These are phyloP conservation scores for Yamadazyma atlantica DNA, from an alignment of 1,139 yeast genomes.

Conservation along the genomic window DNA sequence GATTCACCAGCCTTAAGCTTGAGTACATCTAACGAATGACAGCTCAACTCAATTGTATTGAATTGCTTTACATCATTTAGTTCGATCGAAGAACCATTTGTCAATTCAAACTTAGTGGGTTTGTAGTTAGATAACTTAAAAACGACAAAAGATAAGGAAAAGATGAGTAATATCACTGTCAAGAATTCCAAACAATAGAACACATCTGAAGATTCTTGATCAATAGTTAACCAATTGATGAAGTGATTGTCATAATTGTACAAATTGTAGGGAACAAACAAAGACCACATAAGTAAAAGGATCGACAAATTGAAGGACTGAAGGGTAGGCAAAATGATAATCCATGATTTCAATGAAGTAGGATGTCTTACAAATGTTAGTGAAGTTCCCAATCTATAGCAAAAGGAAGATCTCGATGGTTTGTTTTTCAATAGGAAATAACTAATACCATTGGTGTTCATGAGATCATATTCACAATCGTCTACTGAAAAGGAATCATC, in stretches of 20 bases:
- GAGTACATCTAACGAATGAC: constrained; percentile 62
- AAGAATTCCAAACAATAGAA: constrained; percentile 34
- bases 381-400: constrained; percentile 33
- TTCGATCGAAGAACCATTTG: constrained; percentile 14
- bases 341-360: constrained; percentile 18
- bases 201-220: constrained; percentile 13
- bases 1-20: constrained; percentile 55
- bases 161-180: constrained; percentile 26
- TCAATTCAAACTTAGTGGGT: constrained; percentile 5
- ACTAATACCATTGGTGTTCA: constrained; percentile 25
- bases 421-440: constrained; percentile 21
- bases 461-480: constrained; percentile 2
- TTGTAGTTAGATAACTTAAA: constrained; percentile 23
- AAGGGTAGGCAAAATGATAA: constrained; percentile 17
- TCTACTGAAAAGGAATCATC: background rate
- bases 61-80: constrained; percentile 21
- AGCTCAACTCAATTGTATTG: constrained; percentile 49
- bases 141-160: constrained; percentile 27
- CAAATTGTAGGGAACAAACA: constrained; percentile 26
- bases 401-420: constrained; percentile 22
- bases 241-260: constrained; percentile 19
- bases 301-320: constrained; percentile 20
- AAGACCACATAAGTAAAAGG: constrained; percentile 24
- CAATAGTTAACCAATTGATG: constrained; percentile 8
- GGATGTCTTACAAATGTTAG: constrained; percentile 39